A percentile compares a stretch with the other conserved stretches of the same genome.
Evolutionary conservation across 768 basidiomycete genomes (phyloP).

Genomic region (Lentinula sp.): DNA sequence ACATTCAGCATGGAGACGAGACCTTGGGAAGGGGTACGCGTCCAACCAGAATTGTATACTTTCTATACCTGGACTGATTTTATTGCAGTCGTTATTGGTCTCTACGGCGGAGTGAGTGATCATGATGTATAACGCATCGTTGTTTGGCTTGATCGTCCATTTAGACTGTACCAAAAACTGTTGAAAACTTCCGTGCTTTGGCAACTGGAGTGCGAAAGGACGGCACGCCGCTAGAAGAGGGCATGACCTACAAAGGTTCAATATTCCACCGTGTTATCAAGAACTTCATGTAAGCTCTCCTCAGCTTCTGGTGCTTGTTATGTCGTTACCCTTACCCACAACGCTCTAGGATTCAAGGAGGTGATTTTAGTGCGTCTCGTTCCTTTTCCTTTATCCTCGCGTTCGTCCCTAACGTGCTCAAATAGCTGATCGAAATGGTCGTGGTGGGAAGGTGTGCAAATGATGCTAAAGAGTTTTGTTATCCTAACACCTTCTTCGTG

Average conservation of each 20-base stretch:
- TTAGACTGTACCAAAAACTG: conserved; percentile 93
- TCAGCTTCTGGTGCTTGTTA: not conserved
- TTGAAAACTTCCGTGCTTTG: conserved; percentile 95
- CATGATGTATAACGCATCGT: not conserved
- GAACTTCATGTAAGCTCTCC: conserved; percentile 69
- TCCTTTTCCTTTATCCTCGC: not conserved
- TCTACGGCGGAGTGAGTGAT: conserved; percentile 75
- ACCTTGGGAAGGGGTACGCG: conserved; percentile 70
- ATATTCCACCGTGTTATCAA: conserved; percentile 97
- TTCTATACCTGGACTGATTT: not conserved
- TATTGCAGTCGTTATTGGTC: conserved; percentile 69
- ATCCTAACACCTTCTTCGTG: not conserved
- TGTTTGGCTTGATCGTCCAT: not conserved
- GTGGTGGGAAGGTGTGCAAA: conserved; percentile 71
- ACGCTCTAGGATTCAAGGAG: conserved; percentile 81
- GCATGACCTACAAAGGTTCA: conserved; percentile 91
- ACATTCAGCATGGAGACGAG: conserved; percentile 89
- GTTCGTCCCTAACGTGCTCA: not conserved
- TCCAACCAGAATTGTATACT: conserved; percentile 10
- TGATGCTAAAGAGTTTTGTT: conserved; percentile 2
- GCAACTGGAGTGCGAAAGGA: conserved; percentile 78
- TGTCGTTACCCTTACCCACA: too few relatives aligned
- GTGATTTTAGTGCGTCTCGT: conserved; percentile 83
- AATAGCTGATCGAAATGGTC: conserved; percentile 77
- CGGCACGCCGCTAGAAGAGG: conserved; percentile 50